Evolutionary conservation across 225 moss, liverwort and hornwort genomes (phyloP).

Genomic region (Ulota crispa): DNA sequence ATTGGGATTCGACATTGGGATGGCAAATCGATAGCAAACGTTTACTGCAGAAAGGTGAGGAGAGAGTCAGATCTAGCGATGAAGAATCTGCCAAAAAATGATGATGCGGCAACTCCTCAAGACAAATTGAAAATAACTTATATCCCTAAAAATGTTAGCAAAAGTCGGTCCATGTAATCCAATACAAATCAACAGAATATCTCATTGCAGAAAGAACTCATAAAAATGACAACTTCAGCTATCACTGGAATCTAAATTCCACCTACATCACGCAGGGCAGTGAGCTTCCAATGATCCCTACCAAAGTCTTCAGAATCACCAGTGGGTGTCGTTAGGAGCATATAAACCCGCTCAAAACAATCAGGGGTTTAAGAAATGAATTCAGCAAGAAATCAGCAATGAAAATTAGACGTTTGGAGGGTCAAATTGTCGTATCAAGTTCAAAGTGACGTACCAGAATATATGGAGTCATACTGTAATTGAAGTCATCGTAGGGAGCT

Average conservation of each 20-base stretch:
- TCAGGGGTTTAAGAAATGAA: not conserved
- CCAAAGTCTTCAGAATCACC: not conserved
- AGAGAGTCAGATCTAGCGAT: not conserved
- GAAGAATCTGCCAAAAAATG: not conserved
- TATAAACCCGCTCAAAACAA: not conserved
- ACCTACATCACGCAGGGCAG: not conserved
- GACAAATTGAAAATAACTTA: not conserved
- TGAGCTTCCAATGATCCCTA: slow-evolving; percentile 1
- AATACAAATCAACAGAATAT: not conserved
- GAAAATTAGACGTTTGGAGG: not conserved
- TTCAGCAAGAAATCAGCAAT: not conserved
- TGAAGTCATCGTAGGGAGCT: slow-evolving; percentile 22
- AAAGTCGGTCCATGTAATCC: not conserved
- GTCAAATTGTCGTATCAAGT: not conserved
- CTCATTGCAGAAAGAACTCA: not conserved
- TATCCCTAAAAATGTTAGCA: not conserved
- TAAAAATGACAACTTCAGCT: not conserved
- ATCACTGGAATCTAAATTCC: not conserved
- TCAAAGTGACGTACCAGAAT: slow-evolving; percentile 17
- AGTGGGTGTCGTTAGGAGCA: not conserved
- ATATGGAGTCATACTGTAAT: slow-evolving; percentile 25
- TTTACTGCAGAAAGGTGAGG: not conserved
- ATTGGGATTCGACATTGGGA: too few species aligned
- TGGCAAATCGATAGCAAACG: not conserved
- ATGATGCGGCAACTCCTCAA: not conserved